Evolutionary conservation across 805 yeast genomes (phyloP).

Genomic region (Barnettozyma wickerhamii): DNA sequence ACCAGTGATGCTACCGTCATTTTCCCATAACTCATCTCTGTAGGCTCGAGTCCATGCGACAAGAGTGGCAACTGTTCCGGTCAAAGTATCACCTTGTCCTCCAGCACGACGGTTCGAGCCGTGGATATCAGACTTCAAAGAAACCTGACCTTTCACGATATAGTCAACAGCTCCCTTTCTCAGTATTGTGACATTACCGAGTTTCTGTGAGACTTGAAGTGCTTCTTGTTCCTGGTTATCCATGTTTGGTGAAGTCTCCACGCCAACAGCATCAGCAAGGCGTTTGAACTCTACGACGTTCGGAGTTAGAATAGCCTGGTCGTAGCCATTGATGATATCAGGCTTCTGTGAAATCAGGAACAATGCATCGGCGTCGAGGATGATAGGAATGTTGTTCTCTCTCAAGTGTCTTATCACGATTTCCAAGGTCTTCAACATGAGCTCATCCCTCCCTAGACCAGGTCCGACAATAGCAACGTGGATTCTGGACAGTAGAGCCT

Average conservation of each 20-base stretch:
- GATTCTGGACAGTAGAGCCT: slow-evolving; percentile 52
- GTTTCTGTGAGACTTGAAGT: slow-evolving; percentile 38
- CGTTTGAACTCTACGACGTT: slow-evolving; percentile 82
- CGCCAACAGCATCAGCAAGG: slow-evolving; percentile 46
- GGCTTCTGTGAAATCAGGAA: slow-evolving; percentile 60
- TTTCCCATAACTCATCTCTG: slow-evolving; percentile 55
- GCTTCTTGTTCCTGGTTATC: slow-evolving; percentile 23
- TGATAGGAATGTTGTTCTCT: slow-evolving; percentile 58
- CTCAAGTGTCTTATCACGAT: slow-evolving; percentile 51
- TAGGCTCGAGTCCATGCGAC: slow-evolving; percentile 76
- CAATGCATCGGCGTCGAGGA: slow-evolving; percentile 89
- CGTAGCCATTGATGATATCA: slow-evolving; percentile 46
- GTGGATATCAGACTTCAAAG: slow-evolving; percentile 38
- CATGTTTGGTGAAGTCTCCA: slow-evolving; percentile 16
- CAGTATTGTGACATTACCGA: slow-evolving; percentile 59
- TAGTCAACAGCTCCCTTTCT: slow-evolving; percentile 70
- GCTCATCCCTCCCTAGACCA: slow-evolving; percentile 81
- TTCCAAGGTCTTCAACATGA: slow-evolving; percentile 60
- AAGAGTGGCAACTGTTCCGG: slow-evolving; percentile 82
- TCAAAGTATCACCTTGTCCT: slow-evolving; percentile 93
- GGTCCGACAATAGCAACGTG: slow-evolving; percentile 91
- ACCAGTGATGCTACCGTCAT: slow-evolving; percentile 27
- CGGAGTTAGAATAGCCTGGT: slow-evolving; percentile 76
- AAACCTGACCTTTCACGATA: slow-evolving; percentile 47
- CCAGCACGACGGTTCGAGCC: slow-evolving; percentile 86